Evolutionary conservation across 306 rosid genomes (phyloP).

Genomic region (Fagus crenata): DNA sequence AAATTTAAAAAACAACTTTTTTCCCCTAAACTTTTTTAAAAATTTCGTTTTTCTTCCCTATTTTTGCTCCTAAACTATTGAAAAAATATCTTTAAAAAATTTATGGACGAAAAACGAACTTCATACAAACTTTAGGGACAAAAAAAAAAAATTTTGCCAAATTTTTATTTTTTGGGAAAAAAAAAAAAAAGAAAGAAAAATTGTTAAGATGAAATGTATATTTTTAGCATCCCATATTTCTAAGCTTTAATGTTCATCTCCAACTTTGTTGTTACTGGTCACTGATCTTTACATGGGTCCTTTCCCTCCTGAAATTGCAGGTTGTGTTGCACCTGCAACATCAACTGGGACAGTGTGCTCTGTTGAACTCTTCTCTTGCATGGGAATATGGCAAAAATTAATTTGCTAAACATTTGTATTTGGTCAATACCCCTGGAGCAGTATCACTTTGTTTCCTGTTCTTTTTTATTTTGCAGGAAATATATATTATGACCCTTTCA

Average conservation of each 20-base stretch:
- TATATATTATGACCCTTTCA: constrained; percentile 63
- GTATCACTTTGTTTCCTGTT: constrained; percentile 24
- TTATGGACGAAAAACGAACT: too few species aligned
- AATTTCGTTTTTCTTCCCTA: too few species aligned
- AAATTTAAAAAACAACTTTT: too few species aligned
- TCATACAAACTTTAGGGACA: too few species aligned
- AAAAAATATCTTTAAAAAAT: too few species aligned
- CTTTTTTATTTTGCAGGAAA: constrained; percentile 53
- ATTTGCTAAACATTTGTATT: constrained; percentile 11
- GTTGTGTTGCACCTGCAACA: constrained; percentile 63
- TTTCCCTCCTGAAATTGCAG: constrained; percentile 33
- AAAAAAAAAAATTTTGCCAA: too few species aligned
- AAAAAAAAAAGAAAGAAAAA: not conserved
- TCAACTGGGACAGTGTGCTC: constrained; percentile 62
- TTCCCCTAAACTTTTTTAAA: too few species aligned
- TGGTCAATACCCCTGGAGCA: not conserved
- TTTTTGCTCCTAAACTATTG: too few species aligned
- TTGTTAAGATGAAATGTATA: constrained; percentile 11
- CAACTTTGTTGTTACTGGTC: not conserved
- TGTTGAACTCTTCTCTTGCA: constrained; percentile 52
- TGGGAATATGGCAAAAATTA: constrained; percentile 51
- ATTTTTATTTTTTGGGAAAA: too few species aligned
- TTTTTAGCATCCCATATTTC: constrained; percentile 25
- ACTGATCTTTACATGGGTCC: not conserved
- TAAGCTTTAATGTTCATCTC: constrained; percentile 1